A percentile compares a stretch with the other conserved stretches of the same genome.
Evolutionary conservation across 139 green algal genomes (phyloP).

Genomic region (Chlorella ohadii): DNA sequence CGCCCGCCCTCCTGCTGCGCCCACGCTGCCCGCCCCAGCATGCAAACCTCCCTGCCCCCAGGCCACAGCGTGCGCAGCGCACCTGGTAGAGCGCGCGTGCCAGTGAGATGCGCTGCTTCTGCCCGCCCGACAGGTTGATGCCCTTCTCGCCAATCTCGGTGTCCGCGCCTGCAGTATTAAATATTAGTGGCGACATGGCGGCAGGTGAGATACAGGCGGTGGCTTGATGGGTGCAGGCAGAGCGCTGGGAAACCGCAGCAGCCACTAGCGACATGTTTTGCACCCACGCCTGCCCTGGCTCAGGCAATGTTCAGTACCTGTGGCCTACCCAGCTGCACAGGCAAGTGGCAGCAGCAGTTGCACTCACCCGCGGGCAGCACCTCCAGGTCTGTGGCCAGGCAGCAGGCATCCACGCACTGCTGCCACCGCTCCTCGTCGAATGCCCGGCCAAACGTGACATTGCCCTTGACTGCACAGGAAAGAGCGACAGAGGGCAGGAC

Average conservation of each 20-base stretch:
- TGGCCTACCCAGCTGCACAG: too few species aligned
- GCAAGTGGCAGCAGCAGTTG: too few species aligned
- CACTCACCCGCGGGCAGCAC: slow-evolving; percentile 67
- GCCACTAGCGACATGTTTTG: too few species aligned
- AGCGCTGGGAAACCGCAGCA: too few species aligned
- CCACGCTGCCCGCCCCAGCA: too few species aligned
- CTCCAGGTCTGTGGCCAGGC: slow-evolving; percentile 74
- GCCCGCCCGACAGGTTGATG: slow-evolving; percentile 90
- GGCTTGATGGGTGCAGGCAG: too few species aligned
- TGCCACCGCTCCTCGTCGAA: slow-evolving; percentile 50
- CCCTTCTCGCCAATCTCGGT: slow-evolving; percentile 97
- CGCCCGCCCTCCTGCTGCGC: too few species aligned
- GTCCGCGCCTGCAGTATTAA: slow-evolving; percentile 55
- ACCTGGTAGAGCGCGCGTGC: slow-evolving; percentile 84
- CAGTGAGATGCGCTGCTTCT: slow-evolving; percentile 94
- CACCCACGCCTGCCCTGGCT: too few species aligned
- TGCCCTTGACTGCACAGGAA: slow-evolving; percentile 62
- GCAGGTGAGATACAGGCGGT: too few species aligned
- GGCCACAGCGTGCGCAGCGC: neutral
- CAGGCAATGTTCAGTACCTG: too few species aligned
- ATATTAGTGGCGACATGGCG: neutral
- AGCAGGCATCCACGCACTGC: slow-evolving; percentile 45
- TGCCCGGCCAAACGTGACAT: slow-evolving; percentile 66
- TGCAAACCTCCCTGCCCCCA: too few species aligned
- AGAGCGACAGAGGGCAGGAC: neutral